phyloP scores from a whole-genome alignment of 2,329 filamentous ascomycete species.

The Fusarium xylarioides region DNA sequence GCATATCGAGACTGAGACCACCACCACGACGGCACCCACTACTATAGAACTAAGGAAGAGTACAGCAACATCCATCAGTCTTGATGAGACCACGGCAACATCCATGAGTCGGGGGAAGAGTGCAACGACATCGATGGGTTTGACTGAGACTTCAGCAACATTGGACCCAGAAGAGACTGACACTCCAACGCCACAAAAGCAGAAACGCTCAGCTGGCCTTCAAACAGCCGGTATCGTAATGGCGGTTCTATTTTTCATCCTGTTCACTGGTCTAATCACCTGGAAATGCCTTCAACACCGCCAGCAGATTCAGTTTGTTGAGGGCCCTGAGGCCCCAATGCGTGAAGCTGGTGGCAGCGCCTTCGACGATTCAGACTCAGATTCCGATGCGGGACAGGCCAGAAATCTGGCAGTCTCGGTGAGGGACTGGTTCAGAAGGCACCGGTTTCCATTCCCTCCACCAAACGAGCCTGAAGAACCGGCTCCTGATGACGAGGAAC shows the following conservation, averaged over 20 bases:
- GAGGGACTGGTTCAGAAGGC: background rate
- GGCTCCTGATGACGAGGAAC: background rate
- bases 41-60: background rate
- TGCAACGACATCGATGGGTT: background rate
- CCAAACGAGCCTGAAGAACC: background rate
- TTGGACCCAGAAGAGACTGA: background rate
- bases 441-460: background rate
- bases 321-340: background rate
- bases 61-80: background rate
- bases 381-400: background rate
- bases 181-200: background rate
- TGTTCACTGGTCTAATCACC: background rate
- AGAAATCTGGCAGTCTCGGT: background rate
- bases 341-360: background rate
- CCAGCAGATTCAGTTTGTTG: no score
- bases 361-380: background rate
- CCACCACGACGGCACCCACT: background rate
- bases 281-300: background rate
- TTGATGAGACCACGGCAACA: background rate
- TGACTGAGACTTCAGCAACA: background rate
- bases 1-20: background rate
- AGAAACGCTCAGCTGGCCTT: background rate
- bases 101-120: background rate
- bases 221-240: background rate
- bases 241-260: background rate